phyloP scores from a whole-genome alignment of 2,329 filamentous ascomycete genomes.

The Calonectria hongkongensis region DNA sequence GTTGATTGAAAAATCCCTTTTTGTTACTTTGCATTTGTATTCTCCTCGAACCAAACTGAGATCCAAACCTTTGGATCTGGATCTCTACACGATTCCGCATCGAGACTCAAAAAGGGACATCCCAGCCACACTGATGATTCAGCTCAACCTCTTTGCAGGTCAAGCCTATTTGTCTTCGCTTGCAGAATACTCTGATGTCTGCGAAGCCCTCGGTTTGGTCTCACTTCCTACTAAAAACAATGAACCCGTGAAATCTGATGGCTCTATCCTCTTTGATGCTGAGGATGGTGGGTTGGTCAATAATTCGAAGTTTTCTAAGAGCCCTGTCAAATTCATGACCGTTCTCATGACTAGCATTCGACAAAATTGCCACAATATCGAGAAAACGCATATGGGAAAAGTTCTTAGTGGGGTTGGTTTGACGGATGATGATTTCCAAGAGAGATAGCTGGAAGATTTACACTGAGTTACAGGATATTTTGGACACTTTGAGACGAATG shows the following conservation, averaged over 20 bases:
- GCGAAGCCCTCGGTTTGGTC: conserved; percentile 71
- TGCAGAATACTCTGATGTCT: conserved; percentile 72
- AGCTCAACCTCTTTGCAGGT: conserved; percentile 81
- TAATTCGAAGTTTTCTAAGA: conserved; percentile 54
- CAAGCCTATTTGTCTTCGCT: conserved; percentile 77
- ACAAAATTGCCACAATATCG: conserved; percentile 60
- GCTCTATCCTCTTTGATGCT: conserved; percentile 58
- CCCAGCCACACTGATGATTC: conserved; percentile 50
- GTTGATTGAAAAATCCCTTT: conserved; percentile 57
- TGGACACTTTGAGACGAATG: too few relatives aligned
- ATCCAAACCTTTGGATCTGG: conserved; percentile 44
- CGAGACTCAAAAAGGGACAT: conserved; percentile 50
- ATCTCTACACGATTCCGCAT: conserved; percentile 45
- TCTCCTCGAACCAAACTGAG: conserved; percentile 64
- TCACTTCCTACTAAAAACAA: conserved; percentile 58
- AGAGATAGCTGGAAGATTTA: too few relatives aligned
- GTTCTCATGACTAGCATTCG: conserved; percentile 61
- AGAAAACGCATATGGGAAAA: conserved; percentile 64
- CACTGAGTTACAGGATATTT: too few relatives aligned
- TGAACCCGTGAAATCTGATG: conserved; percentile 46
- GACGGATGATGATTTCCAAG: too few relatives aligned
- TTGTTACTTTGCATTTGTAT: conserved; percentile 71
- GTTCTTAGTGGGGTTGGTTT: conserved; percentile 57
- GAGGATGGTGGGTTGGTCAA: conserved; percentile 34
- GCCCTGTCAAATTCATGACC: conserved; percentile 63